phyloP scores from a whole-genome alignment of 2,329 filamentous ascomycete genomes.

The Torrubiella hemipterigena region DNA sequence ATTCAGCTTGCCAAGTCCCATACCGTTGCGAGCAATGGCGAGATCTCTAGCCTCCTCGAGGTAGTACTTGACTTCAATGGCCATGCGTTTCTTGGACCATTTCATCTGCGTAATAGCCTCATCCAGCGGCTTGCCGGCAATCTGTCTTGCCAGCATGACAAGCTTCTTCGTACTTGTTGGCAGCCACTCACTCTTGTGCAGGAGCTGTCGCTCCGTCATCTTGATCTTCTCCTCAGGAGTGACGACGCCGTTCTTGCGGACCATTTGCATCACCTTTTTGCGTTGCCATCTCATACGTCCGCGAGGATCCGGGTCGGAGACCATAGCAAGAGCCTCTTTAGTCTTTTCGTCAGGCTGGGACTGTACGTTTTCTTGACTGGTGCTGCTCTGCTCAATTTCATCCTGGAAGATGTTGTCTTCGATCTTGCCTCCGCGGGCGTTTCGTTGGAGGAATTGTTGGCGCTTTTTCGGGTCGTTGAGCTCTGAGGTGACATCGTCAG shows the following conservation, averaged over 20 bases:
- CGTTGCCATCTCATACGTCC: slow-evolving; percentile 66
- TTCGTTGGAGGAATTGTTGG: slow-evolving; percentile 26
- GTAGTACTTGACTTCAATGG: slow-evolving; percentile 66
- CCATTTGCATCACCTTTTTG: slow-evolving; percentile 69
- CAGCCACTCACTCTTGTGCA: slow-evolving; percentile 56
- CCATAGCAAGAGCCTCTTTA: slow-evolving; percentile 43
- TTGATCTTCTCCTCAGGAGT: slow-evolving; percentile 54
- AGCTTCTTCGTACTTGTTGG: slow-evolving; percentile 90
- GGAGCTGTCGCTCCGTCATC: slow-evolving; percentile 44
- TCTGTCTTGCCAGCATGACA: slow-evolving; percentile 72
- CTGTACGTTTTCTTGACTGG: slow-evolving; percentile 25
- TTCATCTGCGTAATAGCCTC: slow-evolving; percentile 92
- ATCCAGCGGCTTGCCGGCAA: slow-evolving; percentile 84
- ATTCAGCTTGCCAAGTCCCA: slow-evolving; percentile 55
- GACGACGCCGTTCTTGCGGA: slow-evolving; percentile 44
- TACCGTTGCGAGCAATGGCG: slow-evolving; percentile 69
- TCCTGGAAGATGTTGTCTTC: slow-evolving; percentile 54
- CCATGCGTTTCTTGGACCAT: slow-evolving; percentile 88
- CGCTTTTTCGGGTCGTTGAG: slow-evolving; percentile 30
- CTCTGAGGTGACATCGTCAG: slow-evolving; percentile 16
- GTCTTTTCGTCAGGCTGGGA: slow-evolving; percentile 25
- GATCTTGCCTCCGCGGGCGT: slow-evolving; percentile 28
- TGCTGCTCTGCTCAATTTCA: slow-evolving; percentile 24
- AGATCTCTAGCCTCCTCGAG: slow-evolving; percentile 71
- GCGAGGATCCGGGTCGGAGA: slow-evolving; percentile 64